Percentiles rank a stretch among this genome's conserved stretches.
Evolutionary conservation across 2,329 filamentous ascomycete species (phyloP).

Genomic region (Fusarium solani-melongenae): DNA sequence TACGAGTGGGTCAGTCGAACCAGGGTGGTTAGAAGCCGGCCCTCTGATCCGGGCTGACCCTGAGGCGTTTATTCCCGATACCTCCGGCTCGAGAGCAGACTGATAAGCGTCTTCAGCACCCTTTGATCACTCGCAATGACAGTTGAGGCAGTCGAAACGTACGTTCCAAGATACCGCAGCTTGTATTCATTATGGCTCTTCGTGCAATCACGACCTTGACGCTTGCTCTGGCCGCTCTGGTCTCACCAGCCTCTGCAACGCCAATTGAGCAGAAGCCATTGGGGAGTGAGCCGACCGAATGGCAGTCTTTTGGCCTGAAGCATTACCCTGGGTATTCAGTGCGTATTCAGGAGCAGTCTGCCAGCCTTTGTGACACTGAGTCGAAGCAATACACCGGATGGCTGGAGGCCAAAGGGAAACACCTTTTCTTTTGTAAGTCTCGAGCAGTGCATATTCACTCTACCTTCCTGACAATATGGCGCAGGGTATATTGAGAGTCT

Average conservation of each 20-base stretch:
- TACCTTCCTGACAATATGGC: not conserved
- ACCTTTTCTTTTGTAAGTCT: conserved; percentile 30
- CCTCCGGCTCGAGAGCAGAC: not conserved
- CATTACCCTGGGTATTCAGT: conserved; percentile 23
- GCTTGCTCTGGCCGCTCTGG: not conserved
- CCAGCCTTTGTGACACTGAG: conserved; percentile 27
- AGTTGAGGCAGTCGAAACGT: not conserved
- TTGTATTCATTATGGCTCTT: not conserved
- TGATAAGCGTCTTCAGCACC: not conserved
- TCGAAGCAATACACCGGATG: conserved; percentile 38
- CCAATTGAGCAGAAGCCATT: not conserved
- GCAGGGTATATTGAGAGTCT: conserved; percentile 36
- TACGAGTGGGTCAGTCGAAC: not conserved
- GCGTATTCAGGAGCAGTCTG: conserved; percentile 30
- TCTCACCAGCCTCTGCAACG: not conserved
- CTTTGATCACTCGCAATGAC: not conserved
- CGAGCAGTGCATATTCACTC: not conserved
- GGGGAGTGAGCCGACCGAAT: not conserved
- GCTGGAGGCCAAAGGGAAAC: conserved; percentile 27
- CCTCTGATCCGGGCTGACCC: not conserved
- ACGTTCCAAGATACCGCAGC: not conserved
- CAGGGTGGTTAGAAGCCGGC: not conserved
- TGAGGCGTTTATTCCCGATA: not conserved
- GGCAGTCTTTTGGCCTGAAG: not conserved
- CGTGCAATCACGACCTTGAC: not conserved